phyloP scores from a whole-genome alignment of 768 basidiomycete genomes.

The Xanthoconium purpureum region DNA sequence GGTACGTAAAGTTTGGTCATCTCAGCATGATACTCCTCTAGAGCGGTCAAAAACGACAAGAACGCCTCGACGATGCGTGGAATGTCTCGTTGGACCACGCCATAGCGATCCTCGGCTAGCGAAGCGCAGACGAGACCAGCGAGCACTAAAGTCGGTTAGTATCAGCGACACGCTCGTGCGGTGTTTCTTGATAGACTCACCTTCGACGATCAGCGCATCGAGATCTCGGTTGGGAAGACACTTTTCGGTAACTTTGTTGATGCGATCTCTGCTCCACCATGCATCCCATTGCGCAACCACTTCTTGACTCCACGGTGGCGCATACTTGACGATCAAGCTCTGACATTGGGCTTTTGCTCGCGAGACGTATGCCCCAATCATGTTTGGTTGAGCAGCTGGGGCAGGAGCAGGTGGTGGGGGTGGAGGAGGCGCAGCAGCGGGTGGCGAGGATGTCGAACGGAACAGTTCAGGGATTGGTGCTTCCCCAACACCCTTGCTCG shows the following conservation, averaged over 20 bases:
- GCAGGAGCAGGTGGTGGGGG: not conserved
- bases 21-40: conserved; percentile 64
- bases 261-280: conserved; percentile 62
- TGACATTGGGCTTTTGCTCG: conserved; percentile 5
- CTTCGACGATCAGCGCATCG: conserved; percentile 60
- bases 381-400: not conserved
- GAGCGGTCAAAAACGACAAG: conserved; percentile 57
- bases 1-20: conserved; percentile 42
- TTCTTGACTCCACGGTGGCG: conserved; percentile 34
- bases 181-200: conserved; percentile 32
- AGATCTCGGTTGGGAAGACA: conserved; percentile 60
- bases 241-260: conserved; percentile 50
- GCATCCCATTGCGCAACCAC: conserved; percentile 18
- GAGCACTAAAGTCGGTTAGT: conserved; percentile 36
- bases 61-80: conserved; percentile 78
- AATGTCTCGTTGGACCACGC: conserved; percentile 82
- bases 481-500: conserved; percentile 16
- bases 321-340: conserved; percentile 16
- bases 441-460: conserved; percentile 34
- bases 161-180: not conserved
- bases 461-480: conserved; percentile 49
- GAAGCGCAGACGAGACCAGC: conserved; percentile 69
- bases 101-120: conserved; percentile 75
- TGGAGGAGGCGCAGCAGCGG: conserved; percentile 17
- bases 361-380: not conserved